phyloP scores from a whole-genome alignment of 352 stramenopile genomes.

The Phytopythium helicoides region DNA sequence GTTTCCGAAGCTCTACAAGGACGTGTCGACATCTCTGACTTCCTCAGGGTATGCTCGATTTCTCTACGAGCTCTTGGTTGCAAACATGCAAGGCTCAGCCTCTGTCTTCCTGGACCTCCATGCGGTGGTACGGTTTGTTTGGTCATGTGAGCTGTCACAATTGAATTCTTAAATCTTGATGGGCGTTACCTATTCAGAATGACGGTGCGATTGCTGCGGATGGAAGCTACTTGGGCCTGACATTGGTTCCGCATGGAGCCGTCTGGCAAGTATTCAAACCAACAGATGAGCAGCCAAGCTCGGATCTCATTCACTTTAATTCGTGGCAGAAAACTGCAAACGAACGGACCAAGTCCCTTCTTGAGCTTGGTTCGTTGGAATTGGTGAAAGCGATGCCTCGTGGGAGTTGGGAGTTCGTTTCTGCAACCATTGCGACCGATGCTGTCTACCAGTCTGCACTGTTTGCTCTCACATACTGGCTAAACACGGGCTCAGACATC shows the following conservation, averaged over 20 bases:
- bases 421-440: constrained; percentile 46
- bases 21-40: constrained; percentile 32
- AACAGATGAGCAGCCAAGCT: too few species aligned
- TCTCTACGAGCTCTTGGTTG: constrained; percentile 35
- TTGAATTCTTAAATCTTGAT: too few species aligned
- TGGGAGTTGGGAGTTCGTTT: constrained; percentile 59
- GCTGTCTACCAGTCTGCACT: constrained; percentile 46
- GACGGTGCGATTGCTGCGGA: constrained; percentile 37
- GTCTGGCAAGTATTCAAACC: constrained; percentile 35
- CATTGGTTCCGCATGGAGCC: constrained; percentile 36
- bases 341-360: too few species aligned
- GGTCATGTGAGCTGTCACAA: too few species aligned
- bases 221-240: constrained; percentile 35
- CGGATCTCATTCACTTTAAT: too few species aligned
- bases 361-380: too few species aligned
- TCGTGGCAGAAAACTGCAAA: too few species aligned
- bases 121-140: constrained; percentile 34
- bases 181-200: constrained; percentile 31
- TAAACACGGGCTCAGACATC: constrained; percentile 8
- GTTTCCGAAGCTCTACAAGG: constrained; percentile 32
- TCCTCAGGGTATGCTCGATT: constrained; percentile 40
- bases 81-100: constrained; percentile 26
- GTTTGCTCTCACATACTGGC: constrained; percentile 38
- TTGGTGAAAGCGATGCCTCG: too few species aligned
- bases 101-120: constrained; percentile 58